phyloP scores from a whole-genome alignment of 1,284 basidiomycete genomes.

The Caloboletus firmus region DNA sequence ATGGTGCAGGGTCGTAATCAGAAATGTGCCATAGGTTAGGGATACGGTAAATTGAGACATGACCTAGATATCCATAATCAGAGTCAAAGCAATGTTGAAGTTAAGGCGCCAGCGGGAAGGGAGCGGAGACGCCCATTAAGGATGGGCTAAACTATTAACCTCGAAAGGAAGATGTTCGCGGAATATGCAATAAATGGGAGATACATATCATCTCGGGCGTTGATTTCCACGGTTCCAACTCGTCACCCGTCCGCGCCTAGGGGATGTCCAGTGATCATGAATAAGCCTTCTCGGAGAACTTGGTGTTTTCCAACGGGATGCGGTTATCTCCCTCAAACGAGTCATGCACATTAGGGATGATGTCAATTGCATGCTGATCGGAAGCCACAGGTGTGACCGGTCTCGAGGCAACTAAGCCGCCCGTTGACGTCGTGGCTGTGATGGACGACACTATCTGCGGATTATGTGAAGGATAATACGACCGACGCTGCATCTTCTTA shows the following conservation, averaged over 20 bases:
- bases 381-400: constrained; percentile 46
- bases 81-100: constrained; percentile 9
- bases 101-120: constrained; percentile 9
- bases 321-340: constrained; percentile 24
- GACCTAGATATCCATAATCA: constrained; percentile 17
- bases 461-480: constrained; percentile 74
- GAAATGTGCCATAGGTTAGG: constrained; percentile 13
- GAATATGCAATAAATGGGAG: constrained; percentile 30
- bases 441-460: constrained; percentile 58
- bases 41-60: constrained; percentile 10
- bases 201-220: constrained; percentile 19
- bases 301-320: constrained; percentile 21
- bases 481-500: constrained; percentile 78
- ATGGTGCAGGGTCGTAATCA: constrained; percentile 19
- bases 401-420: constrained; percentile 43
- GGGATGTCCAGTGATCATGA: constrained; percentile 22
- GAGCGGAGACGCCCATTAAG: constrained; percentile 20
- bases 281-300: constrained; percentile 30
- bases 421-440: constrained; percentile 46
- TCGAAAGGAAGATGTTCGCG: constrained; percentile 16
- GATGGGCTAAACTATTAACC: constrained; percentile 21
- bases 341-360: constrained; percentile 18
- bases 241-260: not conserved
- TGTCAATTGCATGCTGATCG: constrained; percentile 22
- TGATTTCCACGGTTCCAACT: not conserved